Evolutionary conservation across 768 basidiomycete genomes (phyloP).

Genomic region (Calvatia gigantea): DNA sequence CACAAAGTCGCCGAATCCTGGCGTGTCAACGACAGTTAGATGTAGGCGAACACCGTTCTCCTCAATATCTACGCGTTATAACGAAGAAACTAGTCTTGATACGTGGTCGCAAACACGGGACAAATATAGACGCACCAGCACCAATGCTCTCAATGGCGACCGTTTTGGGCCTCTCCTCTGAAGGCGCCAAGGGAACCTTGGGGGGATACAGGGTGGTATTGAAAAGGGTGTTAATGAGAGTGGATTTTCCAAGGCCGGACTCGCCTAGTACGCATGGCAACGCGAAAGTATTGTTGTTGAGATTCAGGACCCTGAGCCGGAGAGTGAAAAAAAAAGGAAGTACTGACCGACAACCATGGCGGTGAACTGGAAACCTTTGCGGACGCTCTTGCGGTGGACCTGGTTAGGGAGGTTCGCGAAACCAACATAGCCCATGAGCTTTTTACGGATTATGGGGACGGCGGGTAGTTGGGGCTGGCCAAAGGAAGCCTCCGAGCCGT

Average conservation of each 20-base stretch:
- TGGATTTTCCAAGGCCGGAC: slow-evolving; percentile 98
- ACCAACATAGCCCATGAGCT: slow-evolving; percentile 92
- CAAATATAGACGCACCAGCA: slow-evolving; percentile 65
- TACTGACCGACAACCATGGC: slow-evolving; percentile 97
- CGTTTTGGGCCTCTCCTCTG: slow-evolving; percentile 85
- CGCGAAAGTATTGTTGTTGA: slow-evolving; percentile 17
- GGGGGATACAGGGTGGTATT: slow-evolving; percentile 92
- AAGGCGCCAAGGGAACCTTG: slow-evolving; percentile 80
- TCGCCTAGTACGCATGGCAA: slow-evolving; percentile 59
- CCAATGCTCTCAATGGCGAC: slow-evolving; percentile 98
- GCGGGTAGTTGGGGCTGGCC: slow-evolving; percentile 33
- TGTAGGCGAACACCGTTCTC: slow-evolving; percentile 96
- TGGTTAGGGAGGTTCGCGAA: slow-evolving; percentile 99
- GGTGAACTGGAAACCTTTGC: slow-evolving; percentile 99
- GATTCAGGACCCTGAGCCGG: slow-evolving; percentile 21
- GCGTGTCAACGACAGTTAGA: slow-evolving; percentile 98
- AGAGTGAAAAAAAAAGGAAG: slow-evolving; percentile 12
- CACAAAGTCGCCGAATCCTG: slow-evolving; percentile 98
- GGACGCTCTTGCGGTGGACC: slow-evolving; percentile 96
- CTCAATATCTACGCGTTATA: slow-evolving; percentile 82
- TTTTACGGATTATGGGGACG: slow-evolving; percentile 72
- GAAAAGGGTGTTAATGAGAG: slow-evolving; percentile 98
- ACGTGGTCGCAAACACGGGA: slow-evolving; percentile 21
- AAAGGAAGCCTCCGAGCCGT: slow-evolving; percentile 64
- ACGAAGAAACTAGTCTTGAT: slow-evolving; percentile 19